Evolutionary conservation across 345 rosid genomes (phyloP).

Genomic region (Eucalyptus caleyi): DNA sequence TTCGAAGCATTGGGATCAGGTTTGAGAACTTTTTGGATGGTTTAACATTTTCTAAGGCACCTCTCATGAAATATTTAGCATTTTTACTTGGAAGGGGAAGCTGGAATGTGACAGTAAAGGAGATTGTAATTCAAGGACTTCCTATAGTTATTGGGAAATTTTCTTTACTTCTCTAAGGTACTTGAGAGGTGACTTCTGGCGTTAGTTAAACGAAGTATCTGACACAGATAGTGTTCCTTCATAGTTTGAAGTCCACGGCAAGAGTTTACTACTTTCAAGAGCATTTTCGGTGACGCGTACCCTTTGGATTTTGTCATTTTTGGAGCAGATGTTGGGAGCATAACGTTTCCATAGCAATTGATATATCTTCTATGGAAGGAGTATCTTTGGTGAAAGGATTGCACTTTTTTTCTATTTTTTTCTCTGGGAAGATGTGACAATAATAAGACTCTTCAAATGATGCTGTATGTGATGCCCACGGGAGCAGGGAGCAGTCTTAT

Average conservation of each 20-base stretch:
- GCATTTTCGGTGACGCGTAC: neutral
- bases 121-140: neutral
- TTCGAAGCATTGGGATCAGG: constrained; percentile 87
- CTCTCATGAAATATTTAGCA: neutral
- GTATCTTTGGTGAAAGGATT: neutral
- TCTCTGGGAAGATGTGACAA: neutral
- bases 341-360: neutral
- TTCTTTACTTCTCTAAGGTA: neutral
- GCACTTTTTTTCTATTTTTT: neutral
- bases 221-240: neutral
- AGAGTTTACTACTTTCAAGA: neutral
- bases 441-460: neutral
- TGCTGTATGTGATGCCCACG: neutral
- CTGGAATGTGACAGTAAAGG: neutral
- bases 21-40: neutral
- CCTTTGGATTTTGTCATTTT: neutral
- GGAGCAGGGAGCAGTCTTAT: neutral
- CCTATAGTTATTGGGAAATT: neutral
- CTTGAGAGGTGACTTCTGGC: neutral
- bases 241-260: neutral
- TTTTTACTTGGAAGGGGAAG: neutral
- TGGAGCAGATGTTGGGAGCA: neutral
- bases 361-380: neutral
- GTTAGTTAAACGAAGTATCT: neutral
- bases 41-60: neutral